A percentile compares a stretch with the other conserved stretches of the same genome.
These are phyloP conservation scores for Arabidopsis arenosa DNA, from an alignment of 345 rosid genomes.

Conservation along the genomic window DNA sequence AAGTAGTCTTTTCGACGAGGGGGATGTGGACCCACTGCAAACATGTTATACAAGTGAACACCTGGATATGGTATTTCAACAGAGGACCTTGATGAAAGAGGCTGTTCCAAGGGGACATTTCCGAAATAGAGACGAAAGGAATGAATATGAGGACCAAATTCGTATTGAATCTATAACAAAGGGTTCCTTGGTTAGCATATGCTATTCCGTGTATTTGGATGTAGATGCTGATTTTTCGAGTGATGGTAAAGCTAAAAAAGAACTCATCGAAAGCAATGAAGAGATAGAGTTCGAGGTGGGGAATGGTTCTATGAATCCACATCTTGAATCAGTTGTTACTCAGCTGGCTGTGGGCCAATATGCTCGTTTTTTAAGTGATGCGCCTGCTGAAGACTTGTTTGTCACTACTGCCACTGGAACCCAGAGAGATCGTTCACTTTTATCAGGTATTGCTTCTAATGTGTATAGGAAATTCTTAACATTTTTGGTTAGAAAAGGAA, in stretches of 20 bases:
- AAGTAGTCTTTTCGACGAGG: slow-evolving; percentile 55
- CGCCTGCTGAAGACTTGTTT: slow-evolving; percentile 52
- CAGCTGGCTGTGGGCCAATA: slow-evolving; percentile 83
- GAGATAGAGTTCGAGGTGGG: slow-evolving; percentile 89
- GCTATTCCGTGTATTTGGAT: slow-evolving; percentile 61
- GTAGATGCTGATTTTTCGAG: slow-evolving; percentile 30
- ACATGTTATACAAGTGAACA: slow-evolving; percentile 40
- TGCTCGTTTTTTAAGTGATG: slow-evolving; percentile 50
- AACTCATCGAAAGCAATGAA: slow-evolving; percentile 66
- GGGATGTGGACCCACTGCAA: slow-evolving; percentile 49
- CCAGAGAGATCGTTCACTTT: slow-evolving; percentile 47
- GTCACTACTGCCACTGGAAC: slow-evolving; percentile 66
- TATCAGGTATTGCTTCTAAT: slow-evolving; percentile 55
- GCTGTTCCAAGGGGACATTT: slow-evolving; percentile 23
- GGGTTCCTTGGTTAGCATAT: slow-evolving; percentile 60
- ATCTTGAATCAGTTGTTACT: slow-evolving; percentile 62
- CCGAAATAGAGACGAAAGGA: no score
- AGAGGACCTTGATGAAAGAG: background rate
- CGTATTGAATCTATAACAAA: slow-evolving; percentile 39
- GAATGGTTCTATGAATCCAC: slow-evolving; percentile 64
- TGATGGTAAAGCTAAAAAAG: slow-evolving; percentile 47
- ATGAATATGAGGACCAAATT: background rate
- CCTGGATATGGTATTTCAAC: slow-evolving; percentile 37
- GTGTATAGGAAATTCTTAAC: background rate
- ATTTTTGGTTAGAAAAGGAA: background rate